Evolutionary conservation across 1,284 basidiomycete genomes (phyloP), one percentile per base, ranked within the genome.

Genomic region (Puccinia horiana): DNA sequence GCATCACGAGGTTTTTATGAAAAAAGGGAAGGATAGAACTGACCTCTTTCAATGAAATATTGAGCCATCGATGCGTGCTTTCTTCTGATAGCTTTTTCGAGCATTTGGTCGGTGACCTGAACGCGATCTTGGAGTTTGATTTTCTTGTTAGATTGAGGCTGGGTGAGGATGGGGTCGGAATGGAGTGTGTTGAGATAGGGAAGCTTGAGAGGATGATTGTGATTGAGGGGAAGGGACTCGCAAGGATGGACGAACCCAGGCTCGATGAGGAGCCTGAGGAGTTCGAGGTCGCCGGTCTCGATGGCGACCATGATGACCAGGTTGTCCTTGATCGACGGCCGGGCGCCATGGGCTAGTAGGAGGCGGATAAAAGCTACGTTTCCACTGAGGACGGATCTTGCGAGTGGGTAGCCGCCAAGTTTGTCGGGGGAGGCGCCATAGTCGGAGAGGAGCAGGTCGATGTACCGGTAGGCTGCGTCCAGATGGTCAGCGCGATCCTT

Each of bases 41-140:
- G 29, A 80, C 78, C 78, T 63, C 44, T 70, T 29, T 70, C 52
- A 29, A 80, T 72, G 29, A 80, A 73, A 49, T 80, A 80, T 44
- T 61, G 65, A 44, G 49, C 67, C 52, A 80, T 80, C n/a, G 42
- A 4, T 47, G 65, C 52, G 44, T 80, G n/a, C 42, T 47, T 72
- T 9, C 78, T 67, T 58, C 42, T 56, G n/a, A 73, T 44, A 37
- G 78, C 67, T 80, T 61, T 61, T 35, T 80, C 78, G 11, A 80
- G 54, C 78, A 80, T 80, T 29, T 61, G n/a, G 70, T 80, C 78
- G 0, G 54, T 54, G 26, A 80, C 26, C 44, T 73, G 44, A 16
- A 80, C 65, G 16, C 78, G 47, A 80, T 80, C 78, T 73, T 80
- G 67, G 2, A 70, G 42, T 73, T 49, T 73, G 20, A 49, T 40